Evolutionary conservation across 73 alveolate species (phyloP).

Genomic region (Tetrahymena thermophila): DNA sequence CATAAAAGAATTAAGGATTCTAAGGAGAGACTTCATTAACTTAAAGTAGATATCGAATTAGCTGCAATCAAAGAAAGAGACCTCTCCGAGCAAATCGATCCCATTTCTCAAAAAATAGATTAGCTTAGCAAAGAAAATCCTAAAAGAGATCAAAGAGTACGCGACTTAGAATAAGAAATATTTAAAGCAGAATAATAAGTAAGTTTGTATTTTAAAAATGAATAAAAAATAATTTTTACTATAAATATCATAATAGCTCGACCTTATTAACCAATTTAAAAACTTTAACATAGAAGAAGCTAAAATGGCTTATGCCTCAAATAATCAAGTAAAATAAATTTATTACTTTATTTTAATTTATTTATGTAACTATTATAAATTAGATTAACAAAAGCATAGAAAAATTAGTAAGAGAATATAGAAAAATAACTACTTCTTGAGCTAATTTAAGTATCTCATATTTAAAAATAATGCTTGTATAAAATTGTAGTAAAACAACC

Average conservation of each 20-base stretch:
- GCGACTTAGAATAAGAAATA: background rate
- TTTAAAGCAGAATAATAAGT: background rate
- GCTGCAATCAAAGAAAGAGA: background rate
- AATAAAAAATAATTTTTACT: too few species aligned
- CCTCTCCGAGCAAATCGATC: background rate
- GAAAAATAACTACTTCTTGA: background rate
- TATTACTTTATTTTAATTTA: background rate
- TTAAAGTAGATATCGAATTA: background rate
- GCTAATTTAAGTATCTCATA: too few species aligned
- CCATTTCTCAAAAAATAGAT: background rate
- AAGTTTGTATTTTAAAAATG: background rate
- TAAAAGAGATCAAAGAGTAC: slow-evolving; percentile 1
- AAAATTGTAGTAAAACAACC: too few species aligned
- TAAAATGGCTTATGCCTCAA: background rate
- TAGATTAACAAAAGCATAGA: background rate
- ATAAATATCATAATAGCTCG: background rate
- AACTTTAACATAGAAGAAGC: background rate
- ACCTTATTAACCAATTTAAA: background rate
- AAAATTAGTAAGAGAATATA: background rate
- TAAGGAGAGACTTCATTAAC: background rate
- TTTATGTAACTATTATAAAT: background rate
- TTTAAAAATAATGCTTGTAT: too few species aligned
- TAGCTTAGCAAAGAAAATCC: background rate
- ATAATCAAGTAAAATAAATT: background rate
- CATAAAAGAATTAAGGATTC: background rate